Percentiles rank a stretch among this genome's conserved stretches.
Conservation (phyloP, 345 rosid genomes). For the Conringia planisiliqua region DNA sequence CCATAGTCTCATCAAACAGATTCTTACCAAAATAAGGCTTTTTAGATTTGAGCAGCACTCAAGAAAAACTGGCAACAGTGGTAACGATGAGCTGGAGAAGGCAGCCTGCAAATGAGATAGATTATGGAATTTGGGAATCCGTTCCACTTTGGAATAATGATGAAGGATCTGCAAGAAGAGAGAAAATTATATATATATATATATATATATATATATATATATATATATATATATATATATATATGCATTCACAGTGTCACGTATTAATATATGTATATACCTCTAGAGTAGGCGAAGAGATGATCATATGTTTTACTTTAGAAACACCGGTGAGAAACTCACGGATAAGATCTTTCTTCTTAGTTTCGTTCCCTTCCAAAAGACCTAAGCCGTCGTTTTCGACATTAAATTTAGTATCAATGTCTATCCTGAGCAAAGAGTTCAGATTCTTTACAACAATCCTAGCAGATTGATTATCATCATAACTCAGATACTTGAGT, state of each 20-base stretch:
- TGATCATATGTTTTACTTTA: background rate
- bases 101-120: background rate
- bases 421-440: background rate
- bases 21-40: background rate
- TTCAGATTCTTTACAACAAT: background rate
- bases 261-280: too few species aligned
- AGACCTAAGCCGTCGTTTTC: background rate
- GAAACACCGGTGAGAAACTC: background rate
- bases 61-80: background rate
- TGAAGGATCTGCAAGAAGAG: background rate
- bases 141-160: background rate
- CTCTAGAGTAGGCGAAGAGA: background rate
- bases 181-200: too few species aligned
- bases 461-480: background rate
- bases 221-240: too few species aligned
- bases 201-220: too few species aligned
- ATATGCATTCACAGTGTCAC: background rate
- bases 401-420: background rate
- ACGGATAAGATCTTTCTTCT: background rate
- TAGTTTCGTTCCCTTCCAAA: background rate
- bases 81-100: background rate
- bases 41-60: conserved; percentile 14
- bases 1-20: background rate
- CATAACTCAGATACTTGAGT: background rate
- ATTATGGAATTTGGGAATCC: background rate